phyloP scores from a whole-genome alignment of 768 basidiomycete species.

The Hypholoma fasciculare region DNA sequence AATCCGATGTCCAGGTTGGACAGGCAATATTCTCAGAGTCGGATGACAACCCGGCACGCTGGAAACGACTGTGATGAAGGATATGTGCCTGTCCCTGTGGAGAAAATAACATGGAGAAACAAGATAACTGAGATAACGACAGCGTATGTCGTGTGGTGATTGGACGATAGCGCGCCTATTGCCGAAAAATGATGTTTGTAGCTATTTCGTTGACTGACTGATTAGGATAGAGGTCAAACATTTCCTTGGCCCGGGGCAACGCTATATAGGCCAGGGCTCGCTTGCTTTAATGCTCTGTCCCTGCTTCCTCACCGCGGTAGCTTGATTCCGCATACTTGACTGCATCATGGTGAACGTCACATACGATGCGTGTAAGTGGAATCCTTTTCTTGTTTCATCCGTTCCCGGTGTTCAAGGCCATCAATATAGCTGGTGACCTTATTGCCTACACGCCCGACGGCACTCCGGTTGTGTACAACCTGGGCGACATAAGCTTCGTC shows the following conservation, averaged over 20 bases:
- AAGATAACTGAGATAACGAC: conserved; percentile 8
- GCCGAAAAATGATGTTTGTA: conserved; percentile 7
- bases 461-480: conserved; percentile 38
- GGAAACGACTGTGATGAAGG: neutral
- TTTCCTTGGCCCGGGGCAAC: conserved; percentile 3
- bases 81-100: conserved; percentile 9
- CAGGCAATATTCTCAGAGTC: neutral
- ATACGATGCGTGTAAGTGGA: conserved; percentile 24
- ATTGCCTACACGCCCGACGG: conserved; percentile 29
- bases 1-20: no score
- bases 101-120: conserved; percentile 2
- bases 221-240: conserved; percentile 5
- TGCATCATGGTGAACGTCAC: conserved; percentile 27
- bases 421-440: conserved; percentile 36
- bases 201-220: conserved; percentile 8
- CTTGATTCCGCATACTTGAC: neutral
- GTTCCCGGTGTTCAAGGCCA: neutral
- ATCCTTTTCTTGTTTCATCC: neutral
- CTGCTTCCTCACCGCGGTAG: neutral
- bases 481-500: conserved; percentile 56
- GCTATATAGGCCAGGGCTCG: neutral
- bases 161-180: conserved; percentile 19
- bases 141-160: conserved; percentile 12
- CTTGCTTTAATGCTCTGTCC: conserved; percentile 4
- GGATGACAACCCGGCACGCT: neutral